Base-by-base conservation (phyloP, 306 rosid genomes). In the Lathyrus tuberosus region DNA sequence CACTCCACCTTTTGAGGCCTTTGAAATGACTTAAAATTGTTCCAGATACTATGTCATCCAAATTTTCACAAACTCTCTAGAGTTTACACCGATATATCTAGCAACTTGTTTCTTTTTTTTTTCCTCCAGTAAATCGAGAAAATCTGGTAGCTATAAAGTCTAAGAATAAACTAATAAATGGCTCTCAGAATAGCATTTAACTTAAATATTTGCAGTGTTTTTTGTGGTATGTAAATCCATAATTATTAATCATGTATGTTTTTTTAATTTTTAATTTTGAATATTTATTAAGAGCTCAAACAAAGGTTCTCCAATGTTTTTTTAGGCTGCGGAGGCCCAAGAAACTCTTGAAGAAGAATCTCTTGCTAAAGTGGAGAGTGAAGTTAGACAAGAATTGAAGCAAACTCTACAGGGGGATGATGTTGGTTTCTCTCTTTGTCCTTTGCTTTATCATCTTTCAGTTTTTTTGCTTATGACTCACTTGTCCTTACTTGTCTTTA, bases 281-380 rank as follows among this genome's bases (percentile, higher is more conserved):
- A 31, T 17, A 58, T 71, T 12, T 41, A 62, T 67, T 22, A 46
- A 35, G 65, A 59, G 71, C 30, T 71, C 63, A 52, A 66, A 66
- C 40, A 40, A 73, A 70, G 81, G 67, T 84, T 79, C 68, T 81
- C 82, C 77, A 65, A 80, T 73, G 56, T 78, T 80, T 72, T 76
- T 71, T 79, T 87, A 94, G 99, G 99, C 99, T 78, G 97, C 97
- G 76, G 99, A 94, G 87, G 99, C 99, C 65, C 99, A 94, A 83
- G 99, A 94, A 87, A 83, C 95, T 53, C 97, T 94, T 73, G 99
- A 94, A 78, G 92, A 86, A 82, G 99, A 94, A 74, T 91, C 99
- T 80, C 89, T 94, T 77, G 80, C 88, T 73, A 91, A 80, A 82
- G 89, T 94, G 72, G 96, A 91, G 88, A 80, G 76, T 49, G 97